A percentile compares a stretch with the other conserved stretches of the same genome.
Evolutionary conservation across 768 basidiomycete genomes (phyloP).

Genomic region (Naganishia randhawae): DNA sequence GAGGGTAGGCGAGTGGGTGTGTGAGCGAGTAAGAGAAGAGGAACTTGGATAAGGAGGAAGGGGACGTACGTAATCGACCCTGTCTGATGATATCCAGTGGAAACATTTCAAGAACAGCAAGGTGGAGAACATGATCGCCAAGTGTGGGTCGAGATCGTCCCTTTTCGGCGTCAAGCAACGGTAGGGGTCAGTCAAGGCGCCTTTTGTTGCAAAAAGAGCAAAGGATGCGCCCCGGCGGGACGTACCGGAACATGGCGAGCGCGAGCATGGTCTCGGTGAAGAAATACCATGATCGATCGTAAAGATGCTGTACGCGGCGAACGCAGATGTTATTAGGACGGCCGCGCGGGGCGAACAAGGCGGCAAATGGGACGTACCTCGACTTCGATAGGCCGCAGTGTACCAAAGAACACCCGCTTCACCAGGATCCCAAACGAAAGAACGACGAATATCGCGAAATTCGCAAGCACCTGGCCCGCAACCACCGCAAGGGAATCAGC

Average conservation of each 20-base stretch:
- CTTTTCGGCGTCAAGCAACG: constrained; percentile 24
- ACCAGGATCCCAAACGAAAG: constrained; percentile 71
- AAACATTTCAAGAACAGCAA: constrained; percentile 93
- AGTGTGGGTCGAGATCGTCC: constrained; percentile 53
- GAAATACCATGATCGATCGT: constrained; percentile 96
- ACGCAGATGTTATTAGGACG: background rate
- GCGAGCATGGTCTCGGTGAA: constrained; percentile 93
- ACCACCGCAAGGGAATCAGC: background rate
- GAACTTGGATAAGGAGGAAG: no score
- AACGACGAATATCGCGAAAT: constrained; percentile 76
- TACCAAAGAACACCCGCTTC: constrained; percentile 86
- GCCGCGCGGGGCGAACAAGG: background rate
- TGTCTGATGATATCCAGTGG: constrained; percentile 92
- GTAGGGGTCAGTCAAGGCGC: no score
- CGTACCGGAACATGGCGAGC: constrained; percentile 82
- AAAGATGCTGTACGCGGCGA: constrained; percentile 65
- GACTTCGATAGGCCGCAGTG: constrained; percentile 77
- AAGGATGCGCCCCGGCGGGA: background rate
- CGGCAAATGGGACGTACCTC: constrained; percentile 62
- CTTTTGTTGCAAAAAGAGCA: background rate
- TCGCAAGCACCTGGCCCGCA: constrained; percentile 75
- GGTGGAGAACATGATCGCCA: constrained; percentile 90
- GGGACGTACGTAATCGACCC: constrained; percentile 83
- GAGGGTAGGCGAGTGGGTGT: constrained; percentile 14
- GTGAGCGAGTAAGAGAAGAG: background rate